A percentile compares a stretch with the other conserved stretches of the same genome.
phyloP scores from a whole-genome alignment of 2,329 filamentous ascomycete species.

The Colletotrichum lentis region DNA sequence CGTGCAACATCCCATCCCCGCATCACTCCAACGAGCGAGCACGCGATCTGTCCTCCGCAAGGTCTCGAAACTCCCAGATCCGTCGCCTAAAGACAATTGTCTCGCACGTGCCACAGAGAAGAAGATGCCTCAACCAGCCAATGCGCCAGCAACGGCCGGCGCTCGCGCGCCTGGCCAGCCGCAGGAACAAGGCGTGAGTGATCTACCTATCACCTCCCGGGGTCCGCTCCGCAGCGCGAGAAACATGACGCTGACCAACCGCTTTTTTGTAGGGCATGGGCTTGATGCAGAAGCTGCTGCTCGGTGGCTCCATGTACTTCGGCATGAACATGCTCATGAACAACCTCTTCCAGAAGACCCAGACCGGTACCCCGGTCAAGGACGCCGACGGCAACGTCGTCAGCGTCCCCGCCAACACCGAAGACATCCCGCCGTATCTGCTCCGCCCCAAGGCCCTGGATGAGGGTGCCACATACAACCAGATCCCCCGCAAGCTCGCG shows the following conservation, averaged over 20 bases:
- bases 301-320: constrained; percentile 65
- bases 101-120: neutral
- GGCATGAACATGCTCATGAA: constrained; percentile 67
- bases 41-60: constrained; percentile 26
- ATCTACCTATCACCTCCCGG: neutral
- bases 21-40: constrained; percentile 11
- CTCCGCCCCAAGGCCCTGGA: constrained; percentile 68
- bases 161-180: constrained; percentile 19
- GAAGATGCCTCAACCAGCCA: constrained; percentile 27
- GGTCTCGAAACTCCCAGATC: neutral
- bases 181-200: constrained; percentile 38
- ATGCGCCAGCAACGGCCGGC: constrained; percentile 25
- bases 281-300: constrained; percentile 55
- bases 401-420: constrained; percentile 62
- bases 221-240: constrained; percentile 9
- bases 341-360: constrained; percentile 60
- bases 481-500: constrained; percentile 74
- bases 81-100: constrained; percentile 2
- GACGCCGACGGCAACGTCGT: constrained; percentile 62
- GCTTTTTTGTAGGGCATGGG: constrained; percentile 45
- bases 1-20: constrained; percentile 19
- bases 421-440: constrained; percentile 69
- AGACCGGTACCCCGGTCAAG: constrained; percentile 57
- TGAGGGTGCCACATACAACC: constrained; percentile 69
- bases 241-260: constrained; percentile 13